phyloP scores from a whole-genome alignment of 108 stramenopile genomes.

The Nannochloropsis granulata region DNA sequence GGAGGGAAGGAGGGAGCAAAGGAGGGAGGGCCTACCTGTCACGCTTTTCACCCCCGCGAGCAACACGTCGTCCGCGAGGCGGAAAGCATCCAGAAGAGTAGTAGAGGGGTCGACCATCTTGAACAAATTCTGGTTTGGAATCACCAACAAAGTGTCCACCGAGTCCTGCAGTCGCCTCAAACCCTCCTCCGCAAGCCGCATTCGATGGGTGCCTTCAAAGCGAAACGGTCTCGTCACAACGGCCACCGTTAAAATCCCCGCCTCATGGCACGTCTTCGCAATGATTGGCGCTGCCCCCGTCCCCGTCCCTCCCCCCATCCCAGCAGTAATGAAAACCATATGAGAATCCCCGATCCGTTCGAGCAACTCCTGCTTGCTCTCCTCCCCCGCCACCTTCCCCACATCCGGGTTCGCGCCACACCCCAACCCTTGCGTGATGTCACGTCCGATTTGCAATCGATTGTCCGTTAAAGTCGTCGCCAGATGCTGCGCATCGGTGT shows the following conservation, averaged over 20 bases:
- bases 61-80: slow-evolving; percentile 38
- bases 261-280: slow-evolving; percentile 31
- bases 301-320: slow-evolving; percentile 43
- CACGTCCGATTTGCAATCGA: slow-evolving; percentile 32
- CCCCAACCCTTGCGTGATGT: slow-evolving; percentile 31
- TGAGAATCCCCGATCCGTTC: slow-evolving; percentile 6
- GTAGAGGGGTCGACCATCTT: slow-evolving; percentile 26
- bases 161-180: slow-evolving; percentile 11
- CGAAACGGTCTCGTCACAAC: slow-evolving; percentile 39
- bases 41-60: slow-evolving; percentile 36
- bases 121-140: slow-evolving; percentile 45
- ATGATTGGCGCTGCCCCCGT: slow-evolving; percentile 39
- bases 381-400: slow-evolving; percentile 24
- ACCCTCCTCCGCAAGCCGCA: slow-evolving; percentile 41
- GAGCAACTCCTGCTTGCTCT: slow-evolving; percentile 14
- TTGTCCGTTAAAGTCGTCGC: slow-evolving; percentile 37
- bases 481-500: slow-evolving; percentile 43
- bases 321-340: slow-evolving; percentile 42
- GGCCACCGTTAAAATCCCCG: slow-evolving; percentile 35
- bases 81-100: neutral
- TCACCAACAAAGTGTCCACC: slow-evolving; percentile 39
- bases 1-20: too few relatives aligned
- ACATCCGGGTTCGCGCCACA: slow-evolving; percentile 42
- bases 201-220: slow-evolving; percentile 40
- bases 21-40: neutral